phyloP scores from a whole-genome alignment of 306 rosid species.

The Quercus wislizeni region DNA sequence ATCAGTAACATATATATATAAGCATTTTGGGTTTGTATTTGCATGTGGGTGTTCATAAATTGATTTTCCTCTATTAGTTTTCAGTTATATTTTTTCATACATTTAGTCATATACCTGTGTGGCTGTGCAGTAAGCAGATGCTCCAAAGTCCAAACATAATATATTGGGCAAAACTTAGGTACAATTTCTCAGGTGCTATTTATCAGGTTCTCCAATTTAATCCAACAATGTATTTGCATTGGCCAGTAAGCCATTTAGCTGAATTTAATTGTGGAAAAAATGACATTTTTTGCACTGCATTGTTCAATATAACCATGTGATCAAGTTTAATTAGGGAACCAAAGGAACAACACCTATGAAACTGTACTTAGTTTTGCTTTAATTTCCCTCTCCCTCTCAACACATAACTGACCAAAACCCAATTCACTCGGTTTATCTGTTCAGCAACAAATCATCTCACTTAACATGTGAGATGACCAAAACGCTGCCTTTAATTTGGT shows the following conservation, averaged over 20 bases:
- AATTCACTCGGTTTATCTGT: not conserved
- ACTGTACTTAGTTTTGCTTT: not conserved
- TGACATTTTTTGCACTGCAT: no score
- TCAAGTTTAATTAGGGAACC: no score
- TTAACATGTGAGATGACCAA: not conserved
- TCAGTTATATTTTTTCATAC: not conserved
- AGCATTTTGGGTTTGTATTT: not conserved
- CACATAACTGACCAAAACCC: not conserved
- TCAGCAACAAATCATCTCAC: not conserved
- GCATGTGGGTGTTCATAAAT: not conserved
- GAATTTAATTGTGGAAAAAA: no score
- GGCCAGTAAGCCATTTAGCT: no score
- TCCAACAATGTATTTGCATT: no score
- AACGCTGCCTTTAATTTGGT: constrained; percentile 3
- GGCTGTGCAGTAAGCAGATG: not conserved
- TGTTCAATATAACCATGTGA: no score
- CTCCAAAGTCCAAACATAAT: not conserved
- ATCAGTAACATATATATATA: no score
- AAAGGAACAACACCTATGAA: no score
- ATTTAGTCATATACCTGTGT: not conserved
- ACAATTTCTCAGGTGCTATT: not conserved
- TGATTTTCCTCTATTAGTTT: not conserved
- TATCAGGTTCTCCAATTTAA: not conserved
- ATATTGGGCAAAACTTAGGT: not conserved
- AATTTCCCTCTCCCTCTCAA: not conserved